phyloP scores from a whole-genome alignment of 140 eudicot genomes.

The Bidens hawaiensis region DNA sequence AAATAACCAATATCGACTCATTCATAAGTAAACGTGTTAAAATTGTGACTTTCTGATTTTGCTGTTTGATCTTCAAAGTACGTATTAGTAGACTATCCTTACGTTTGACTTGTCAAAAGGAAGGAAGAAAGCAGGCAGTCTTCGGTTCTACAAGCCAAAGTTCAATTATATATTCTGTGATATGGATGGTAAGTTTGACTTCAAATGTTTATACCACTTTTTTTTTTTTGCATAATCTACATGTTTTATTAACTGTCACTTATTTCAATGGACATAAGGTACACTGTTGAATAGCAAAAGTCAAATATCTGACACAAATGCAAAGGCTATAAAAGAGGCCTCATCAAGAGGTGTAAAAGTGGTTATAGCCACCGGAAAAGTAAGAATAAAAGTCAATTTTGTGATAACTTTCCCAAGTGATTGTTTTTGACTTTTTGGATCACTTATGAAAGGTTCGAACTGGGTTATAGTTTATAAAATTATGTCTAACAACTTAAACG shows the following conservation, averaged over 20 bases:
- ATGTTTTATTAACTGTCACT: slow-evolving; percentile 14
- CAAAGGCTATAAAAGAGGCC: slow-evolving; percentile 78
- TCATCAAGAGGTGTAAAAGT: slow-evolving; percentile 81
- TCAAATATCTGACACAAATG: slow-evolving; percentile 63
- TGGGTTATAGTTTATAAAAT: slow-evolving; percentile 11
- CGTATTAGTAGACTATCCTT: slow-evolving; percentile 36
- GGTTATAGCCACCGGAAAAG: slow-evolving; percentile 97
- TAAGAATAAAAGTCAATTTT: slow-evolving; percentile 28
- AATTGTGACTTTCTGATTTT: background rate
- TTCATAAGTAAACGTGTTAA: background rate
- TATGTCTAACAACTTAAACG: background rate
- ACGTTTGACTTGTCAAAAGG: slow-evolving; percentile 57
- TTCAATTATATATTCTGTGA: slow-evolving; percentile 83
- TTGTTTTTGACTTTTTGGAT: background rate
- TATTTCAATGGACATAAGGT: slow-evolving; percentile 41
- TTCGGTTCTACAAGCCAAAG: slow-evolving; percentile 83
- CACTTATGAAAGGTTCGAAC: background rate
- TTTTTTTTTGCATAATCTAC: background rate
- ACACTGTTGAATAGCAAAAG: slow-evolving; percentile 90
- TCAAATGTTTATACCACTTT: background rate
- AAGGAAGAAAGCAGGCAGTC: slow-evolving; percentile 94
- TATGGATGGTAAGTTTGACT: slow-evolving; percentile 81
- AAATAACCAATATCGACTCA: background rate
- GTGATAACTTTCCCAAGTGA: background rate
- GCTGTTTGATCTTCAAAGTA: slow-evolving; percentile 17